Evolutionary conservation across 1,139 yeast genomes (phyloP).

Genomic region (Candida anutae): DNA sequence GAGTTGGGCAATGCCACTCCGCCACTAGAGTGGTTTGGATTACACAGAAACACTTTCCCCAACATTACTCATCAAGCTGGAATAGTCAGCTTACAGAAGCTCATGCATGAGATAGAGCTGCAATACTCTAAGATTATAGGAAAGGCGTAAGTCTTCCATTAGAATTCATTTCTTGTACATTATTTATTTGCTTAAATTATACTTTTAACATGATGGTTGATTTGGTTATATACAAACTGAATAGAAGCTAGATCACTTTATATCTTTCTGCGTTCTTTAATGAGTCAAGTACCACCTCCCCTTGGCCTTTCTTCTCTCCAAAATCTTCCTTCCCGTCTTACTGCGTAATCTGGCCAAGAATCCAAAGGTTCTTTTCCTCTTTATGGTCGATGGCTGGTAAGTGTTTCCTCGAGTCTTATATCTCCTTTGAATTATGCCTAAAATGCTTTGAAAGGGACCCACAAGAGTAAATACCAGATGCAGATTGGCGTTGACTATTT

Average conservation of each 20-base stretch:
- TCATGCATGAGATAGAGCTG: conserved; percentile 55
- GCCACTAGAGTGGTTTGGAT: conserved; percentile 95
- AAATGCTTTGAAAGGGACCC: conserved; percentile 18
- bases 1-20: conserved; percentile 97
- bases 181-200: background rate
- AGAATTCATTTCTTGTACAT: background rate
- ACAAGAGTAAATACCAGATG: conserved; percentile 8
- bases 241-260: too few species aligned
- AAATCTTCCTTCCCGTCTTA: conserved; percentile 71
- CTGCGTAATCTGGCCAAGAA: conserved; percentile 81
- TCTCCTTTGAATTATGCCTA: conserved; percentile 49
- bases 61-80: conserved; percentile 75
- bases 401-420: conserved; percentile 91
- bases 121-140: conserved; percentile 44
- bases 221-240: background rate
- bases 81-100: conserved; percentile 63
- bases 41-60: conserved; percentile 80
- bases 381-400: conserved; percentile 86
- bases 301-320: conserved; percentile 73
- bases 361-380: conserved; percentile 85
- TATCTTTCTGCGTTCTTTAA: too few species aligned
- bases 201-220: background rate
- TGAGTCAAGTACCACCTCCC: conserved; percentile 94
- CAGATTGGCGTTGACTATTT: conserved; percentile 4
- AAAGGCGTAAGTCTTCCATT: conserved; percentile 18